Conservation (phyloP, 495 filamentous ascomycete genomes). For the Penicillium ochrochloron region DNA sequence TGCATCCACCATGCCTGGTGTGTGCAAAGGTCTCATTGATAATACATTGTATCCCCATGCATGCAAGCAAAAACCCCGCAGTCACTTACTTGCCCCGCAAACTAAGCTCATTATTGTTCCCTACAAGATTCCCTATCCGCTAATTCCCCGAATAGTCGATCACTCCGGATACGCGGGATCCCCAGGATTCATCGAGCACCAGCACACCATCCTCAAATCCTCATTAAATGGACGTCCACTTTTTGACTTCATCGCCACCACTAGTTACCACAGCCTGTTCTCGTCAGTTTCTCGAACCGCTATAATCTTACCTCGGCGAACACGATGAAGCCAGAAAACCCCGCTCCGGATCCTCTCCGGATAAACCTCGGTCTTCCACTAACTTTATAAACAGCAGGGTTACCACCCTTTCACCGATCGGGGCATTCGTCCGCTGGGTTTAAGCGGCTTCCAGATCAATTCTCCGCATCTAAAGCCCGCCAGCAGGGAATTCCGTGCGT, state of each 20-base stretch:
- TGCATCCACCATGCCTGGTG: background rate
- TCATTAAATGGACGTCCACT: background rate
- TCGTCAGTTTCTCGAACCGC: background rate
- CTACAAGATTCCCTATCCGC: background rate
- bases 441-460: constrained; percentile 1
- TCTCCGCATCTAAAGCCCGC: constrained; percentile 2
- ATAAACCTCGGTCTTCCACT: constrained; percentile 18
- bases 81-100: background rate
- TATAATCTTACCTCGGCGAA: background rate
- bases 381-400: background rate
- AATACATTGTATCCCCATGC: background rate
- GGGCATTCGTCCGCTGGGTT: constrained; percentile 13
- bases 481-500: background rate
- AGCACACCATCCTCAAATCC: background rate
- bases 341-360: constrained; percentile 19
- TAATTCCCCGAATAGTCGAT: background rate
- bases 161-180: background rate
- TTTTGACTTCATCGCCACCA: background rate
- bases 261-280: background rate
- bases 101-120: background rate
- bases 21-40: background rate
- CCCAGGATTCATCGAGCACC: background rate
- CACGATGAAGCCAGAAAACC: background rate
- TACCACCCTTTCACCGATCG: constrained; percentile 8
- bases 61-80: background rate